Evolutionary conservation across 2,329 filamentous ascomycete species (phyloP).

Genomic region (Truncatella angustata): DNA sequence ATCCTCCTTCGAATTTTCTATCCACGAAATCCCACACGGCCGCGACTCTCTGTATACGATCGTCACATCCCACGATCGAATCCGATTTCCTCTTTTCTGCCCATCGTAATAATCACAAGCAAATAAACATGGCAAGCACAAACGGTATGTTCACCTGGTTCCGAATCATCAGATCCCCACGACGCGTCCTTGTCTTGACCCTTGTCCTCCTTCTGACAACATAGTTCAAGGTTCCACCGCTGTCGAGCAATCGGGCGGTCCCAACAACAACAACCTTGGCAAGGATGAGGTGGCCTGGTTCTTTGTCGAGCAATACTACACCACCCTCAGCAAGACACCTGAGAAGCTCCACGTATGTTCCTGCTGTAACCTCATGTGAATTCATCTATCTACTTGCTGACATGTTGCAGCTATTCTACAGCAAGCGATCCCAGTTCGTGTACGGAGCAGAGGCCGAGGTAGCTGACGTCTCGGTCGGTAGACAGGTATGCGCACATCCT

Average conservation of each 20-base stretch:
- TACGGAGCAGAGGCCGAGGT: constrained; percentile 89
- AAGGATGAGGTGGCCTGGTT: constrained; percentile 99
- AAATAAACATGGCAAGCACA: constrained; percentile 9
- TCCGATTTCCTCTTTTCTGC: neutral
- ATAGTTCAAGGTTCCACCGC: too few species aligned
- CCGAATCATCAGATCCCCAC: too few species aligned
- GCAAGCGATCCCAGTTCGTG: constrained; percentile 93
- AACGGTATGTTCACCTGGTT: constrained; percentile 5
- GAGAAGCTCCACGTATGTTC: constrained; percentile 79
- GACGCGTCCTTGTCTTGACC: too few species aligned
- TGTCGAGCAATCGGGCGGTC: constrained; percentile 29
- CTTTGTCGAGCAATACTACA: constrained; percentile 99
- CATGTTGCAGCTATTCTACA: constrained; percentile 75
- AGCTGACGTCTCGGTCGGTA: constrained; percentile 80
- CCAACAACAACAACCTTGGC: constrained; percentile 46
- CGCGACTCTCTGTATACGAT: neutral
- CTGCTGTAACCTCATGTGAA: too few species aligned
- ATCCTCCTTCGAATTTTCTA: neutral
- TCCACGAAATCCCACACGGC: neutral
- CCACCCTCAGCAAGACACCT: constrained; percentile 88
- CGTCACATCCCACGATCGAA: neutral
- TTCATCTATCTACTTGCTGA: neutral
- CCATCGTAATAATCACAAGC: constrained; percentile 3
- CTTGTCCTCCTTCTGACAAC: too few species aligned
- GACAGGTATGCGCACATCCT: constrained; percentile 62